Base-by-base conservation (phyloP, 2,329 filamentous ascomycete species). In the Colletotrichum destructivum region DNA sequence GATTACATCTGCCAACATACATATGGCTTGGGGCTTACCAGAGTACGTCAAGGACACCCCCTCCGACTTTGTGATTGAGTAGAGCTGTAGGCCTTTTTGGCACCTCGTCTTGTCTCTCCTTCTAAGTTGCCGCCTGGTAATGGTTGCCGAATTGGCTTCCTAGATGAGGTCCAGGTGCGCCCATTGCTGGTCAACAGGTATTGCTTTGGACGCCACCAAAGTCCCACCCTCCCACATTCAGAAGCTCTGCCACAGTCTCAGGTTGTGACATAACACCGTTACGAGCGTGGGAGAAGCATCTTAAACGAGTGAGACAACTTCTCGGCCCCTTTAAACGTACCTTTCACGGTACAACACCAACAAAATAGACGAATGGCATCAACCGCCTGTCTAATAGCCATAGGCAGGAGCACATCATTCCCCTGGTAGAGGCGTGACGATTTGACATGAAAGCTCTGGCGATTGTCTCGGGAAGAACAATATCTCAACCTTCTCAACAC, bases 391-490 rank as follows among this genome's bases (percentile, higher is more conserved):
- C 13, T n/a, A 21, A 47, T 31, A 60, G 21, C 26, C 44, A 59
- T 18, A 47, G 31, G 55, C 40, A 38, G 52, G 40, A 21, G 5
- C 23, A 44, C 26, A 16, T 59, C 51, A 15, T 56, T 26, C 16
- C 26, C 40, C 21, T 52, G 6, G 21, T 52, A 31, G 44, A 59
- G 23, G 49, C 46, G 38, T 40, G 31, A 23, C 38, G 47, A 11
- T 57, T 59, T 49, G 4, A 38, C 23, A 40, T 49, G 46, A 23
- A n/a, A n/a, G 42, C 11, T 18, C 18, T 35, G 31, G 18, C n/a
- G 23, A 52, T 4, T 71, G 70, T 71, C 67, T 72, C 70, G 70
- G 70, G 51, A 56, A 61, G 44, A 56, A 56, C 56, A n/a, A 16
- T 13, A 49, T 16, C 51, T 52, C 42, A 26, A 46, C 23, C 49